Evolutionary conservation across 495 filamentous ascomycete genomes (phyloP), one percentile per base, ranked within the genome.

Genomic region (Tuber microsphaerosporum): DNA sequence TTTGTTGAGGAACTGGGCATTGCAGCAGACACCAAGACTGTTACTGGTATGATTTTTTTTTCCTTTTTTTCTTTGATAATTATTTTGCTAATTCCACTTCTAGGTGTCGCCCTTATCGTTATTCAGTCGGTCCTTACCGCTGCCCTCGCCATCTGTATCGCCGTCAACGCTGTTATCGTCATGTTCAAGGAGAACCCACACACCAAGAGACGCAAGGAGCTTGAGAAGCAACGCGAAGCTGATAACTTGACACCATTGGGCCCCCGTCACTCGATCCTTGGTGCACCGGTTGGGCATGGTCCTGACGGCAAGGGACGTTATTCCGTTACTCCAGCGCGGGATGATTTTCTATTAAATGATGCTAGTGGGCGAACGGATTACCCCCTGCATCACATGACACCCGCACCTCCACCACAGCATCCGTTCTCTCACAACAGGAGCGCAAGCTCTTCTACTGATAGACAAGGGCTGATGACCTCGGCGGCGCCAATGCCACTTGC

Each of bases 1-100:
- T 99, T 98, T 81, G 94, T 97, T 26, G 92, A 97, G 81, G 90
- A 97, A 84, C 90, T 99, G 69, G 93, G 92, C 51, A 90, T 99
- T 77, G 87, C 91, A 8, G 92, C 97, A 80, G 96, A 93, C 16
- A 97, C 95, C n/a, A 94, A 98, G 85, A 98, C 95, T 2, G 88
- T 97, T 76, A 92, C 90, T 56, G 81, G 80, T 82, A 73, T 72
- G 79, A 1, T 16, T 26, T 77, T 48, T 19, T 48, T 34, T 1
- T 0, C 4, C 7, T 41, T 34, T 9, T 39, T n/a, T 37, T 42
- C n/a, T 37, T 41, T 75, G 74, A 61, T n/a, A 43, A 37, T 44
- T 26, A 8, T 39, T 68, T 48, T 46, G 48, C 76, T 82, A 69
- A 80, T 75, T 17, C 16, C 2, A 9, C 70, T 3, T 37, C 39